Base-by-base conservation (phyloP, 2,329 filamentous ascomycete genomes). In the Scedosporium dehoogii region DNA sequence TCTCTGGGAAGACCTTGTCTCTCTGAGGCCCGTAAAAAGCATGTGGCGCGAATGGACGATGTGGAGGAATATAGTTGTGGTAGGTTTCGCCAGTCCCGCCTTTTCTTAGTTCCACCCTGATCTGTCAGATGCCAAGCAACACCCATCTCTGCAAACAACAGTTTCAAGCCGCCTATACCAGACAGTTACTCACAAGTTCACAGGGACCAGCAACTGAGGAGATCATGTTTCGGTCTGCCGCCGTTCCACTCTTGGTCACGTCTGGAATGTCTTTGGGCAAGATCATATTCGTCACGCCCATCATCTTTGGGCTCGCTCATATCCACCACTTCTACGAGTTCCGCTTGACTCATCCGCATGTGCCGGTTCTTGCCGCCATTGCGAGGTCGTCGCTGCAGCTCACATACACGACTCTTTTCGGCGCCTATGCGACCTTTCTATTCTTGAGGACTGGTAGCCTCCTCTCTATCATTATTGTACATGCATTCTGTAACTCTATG, bases 311-410 rank as follows among this genome's bases (percentile, higher is more conserved):
- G 60, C 85, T 96, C 55, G 92, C 94, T 6, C 94, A 99, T 75
- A 75, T 96, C 58, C 93, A 99, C 75, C 94, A 99, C 76, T 91
- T 96, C 73, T 96, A 96, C 77, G 94, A 97, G 76, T 96, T 96
- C 74, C 84, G 89, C 63, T 79, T 96, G 63, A 90, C 89, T 1
- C 85, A 96, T 68, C 90, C 91, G 7, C 79, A 85, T 65, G 85
- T 88, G 1, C 83, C 90, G 0, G 70, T 87, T 12, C 66, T 80
- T 1, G 79, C 84, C 1, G 85, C 88, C 6, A 70, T 94, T 5
- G 71, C 89, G 29, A 86, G 91, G 59, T 91, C 91, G 2, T 67
- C 92, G 10, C 82, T 97, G 67, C 94, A 97, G 72, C 88, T 99
- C 69, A 79, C 82, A 3, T 99, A 96, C 74, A 99, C 94, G 0